Conservation (phyloP, 208 protist genomes). For the Leishmania tropica region DNA sequence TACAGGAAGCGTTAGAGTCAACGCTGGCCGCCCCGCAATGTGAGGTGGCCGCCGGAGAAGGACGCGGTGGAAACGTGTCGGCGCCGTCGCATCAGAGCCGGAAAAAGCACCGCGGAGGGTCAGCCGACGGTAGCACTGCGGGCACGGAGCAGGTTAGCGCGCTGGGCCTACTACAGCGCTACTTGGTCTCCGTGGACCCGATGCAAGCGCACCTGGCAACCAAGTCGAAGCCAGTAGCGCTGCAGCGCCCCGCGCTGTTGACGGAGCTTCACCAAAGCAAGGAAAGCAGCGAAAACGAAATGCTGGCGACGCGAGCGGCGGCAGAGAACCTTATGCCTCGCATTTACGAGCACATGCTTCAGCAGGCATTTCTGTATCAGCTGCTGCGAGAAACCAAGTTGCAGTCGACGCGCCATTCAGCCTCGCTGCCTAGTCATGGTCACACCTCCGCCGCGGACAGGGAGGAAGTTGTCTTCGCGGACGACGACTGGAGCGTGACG, state of each 20-base stretch:
- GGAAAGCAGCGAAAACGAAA: background rate
- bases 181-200: slow-evolving; percentile 8
- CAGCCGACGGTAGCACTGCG: background rate
- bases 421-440: background rate
- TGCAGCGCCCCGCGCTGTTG: background rate
- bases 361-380: slow-evolving; percentile 31
- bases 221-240: background rate
- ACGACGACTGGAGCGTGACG: slow-evolving; percentile 32
- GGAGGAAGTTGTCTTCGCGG: background rate
- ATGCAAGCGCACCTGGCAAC: background rate
- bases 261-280: background rate
- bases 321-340: slow-evolving; percentile 21
- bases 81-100: slow-evolving; percentile 1
- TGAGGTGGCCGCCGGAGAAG: background rate
- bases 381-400: slow-evolving; percentile 24
- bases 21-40: slow-evolving; percentile 14
- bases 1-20: slow-evolving; percentile 29
- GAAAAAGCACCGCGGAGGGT: background rate
- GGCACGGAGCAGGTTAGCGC: slow-evolving; percentile 20
- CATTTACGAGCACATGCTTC: slow-evolving; percentile 33
- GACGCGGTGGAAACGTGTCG: background rate
- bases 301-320: slow-evolving; percentile 21
- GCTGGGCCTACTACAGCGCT: slow-evolving; percentile 31
- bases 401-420: background rate
- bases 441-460: background rate